Conservation (phyloP, 2,329 filamentous ascomycete genomes). For the Colletotrichum spaethianum region DNA sequence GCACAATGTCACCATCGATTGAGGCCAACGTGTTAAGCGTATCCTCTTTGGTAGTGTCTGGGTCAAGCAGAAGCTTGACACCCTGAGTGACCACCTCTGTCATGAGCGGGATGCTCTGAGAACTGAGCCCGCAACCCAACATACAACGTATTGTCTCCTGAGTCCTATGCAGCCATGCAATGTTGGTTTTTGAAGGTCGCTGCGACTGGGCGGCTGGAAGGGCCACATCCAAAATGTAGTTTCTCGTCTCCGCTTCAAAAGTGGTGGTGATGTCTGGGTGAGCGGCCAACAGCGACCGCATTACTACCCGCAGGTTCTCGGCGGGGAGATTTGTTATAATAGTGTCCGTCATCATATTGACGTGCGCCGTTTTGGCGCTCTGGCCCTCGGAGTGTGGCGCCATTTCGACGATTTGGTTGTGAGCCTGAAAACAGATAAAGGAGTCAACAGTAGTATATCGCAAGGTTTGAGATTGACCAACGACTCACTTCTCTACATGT, state of each 20-base stretch:
- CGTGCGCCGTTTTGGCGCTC: constrained; percentile 52
- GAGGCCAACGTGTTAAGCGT: constrained; percentile 32
- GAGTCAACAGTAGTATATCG: neutral
- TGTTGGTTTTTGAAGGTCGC: neutral
- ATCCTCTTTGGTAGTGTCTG: neutral
- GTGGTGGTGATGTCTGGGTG: constrained; percentile 49
- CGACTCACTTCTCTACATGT: too few species aligned
- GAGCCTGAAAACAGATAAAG: neutral
- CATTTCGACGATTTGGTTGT: neutral
- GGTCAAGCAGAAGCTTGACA: constrained; percentile 5
- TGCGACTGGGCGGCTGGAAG: constrained; percentile 14
- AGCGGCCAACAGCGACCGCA: constrained; percentile 47
- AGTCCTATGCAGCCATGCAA: constrained; percentile 30
- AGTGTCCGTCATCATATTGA: constrained; percentile 63
- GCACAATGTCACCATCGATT: constrained; percentile 51
- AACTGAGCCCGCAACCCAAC: constrained; percentile 45
- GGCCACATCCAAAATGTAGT: constrained; percentile 46
- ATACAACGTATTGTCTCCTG: constrained; percentile 46
- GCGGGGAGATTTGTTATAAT: constrained; percentile 58
- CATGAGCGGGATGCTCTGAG: constrained; percentile 42
- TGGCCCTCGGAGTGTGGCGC: neutral
- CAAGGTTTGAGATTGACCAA: neutral
- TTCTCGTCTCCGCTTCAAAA: constrained; percentile 50
- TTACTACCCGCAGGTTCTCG: constrained; percentile 56
- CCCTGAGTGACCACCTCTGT: constrained; percentile 35